Percentiles rank a stretch among this genome's conserved stretches.
Evolutionary conservation across 331 rosid species (phyloP).

Genomic region (Quercus tomentella): DNA sequence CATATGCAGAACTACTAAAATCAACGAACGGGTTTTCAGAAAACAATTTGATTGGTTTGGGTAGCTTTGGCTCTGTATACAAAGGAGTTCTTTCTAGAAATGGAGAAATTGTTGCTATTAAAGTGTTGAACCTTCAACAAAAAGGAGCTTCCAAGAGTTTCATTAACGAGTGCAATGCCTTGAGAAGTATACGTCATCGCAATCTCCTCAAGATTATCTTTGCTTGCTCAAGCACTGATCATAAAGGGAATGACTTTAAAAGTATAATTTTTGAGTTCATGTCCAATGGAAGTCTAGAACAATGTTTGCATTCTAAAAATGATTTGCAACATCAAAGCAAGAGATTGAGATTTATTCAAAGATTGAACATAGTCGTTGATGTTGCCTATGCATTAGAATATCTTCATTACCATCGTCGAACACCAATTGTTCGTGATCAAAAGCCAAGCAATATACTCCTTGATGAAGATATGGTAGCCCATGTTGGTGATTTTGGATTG

Average conservation of each 20-base stretch:
- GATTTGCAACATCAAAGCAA: not conserved
- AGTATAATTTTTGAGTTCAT: slow-evolving; percentile 27
- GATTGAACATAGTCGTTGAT: slow-evolving; percentile 19
- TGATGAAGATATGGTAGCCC: slow-evolving; percentile 16
- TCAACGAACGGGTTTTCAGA: not conserved
- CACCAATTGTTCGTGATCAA: slow-evolving; percentile 26
- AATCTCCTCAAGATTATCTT: slow-evolving; percentile 25
- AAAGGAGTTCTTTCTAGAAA: not conserved
- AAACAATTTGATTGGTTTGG: not conserved
- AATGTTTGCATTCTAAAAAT: not conserved
- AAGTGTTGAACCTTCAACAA: slow-evolving; percentile 13
- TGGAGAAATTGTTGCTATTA: not conserved
- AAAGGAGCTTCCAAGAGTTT: slow-evolving; percentile 21
- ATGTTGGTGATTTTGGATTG: slow-evolving; percentile 30
- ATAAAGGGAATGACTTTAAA: slow-evolving; percentile 24
- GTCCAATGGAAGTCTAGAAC: slow-evolving; percentile 32
- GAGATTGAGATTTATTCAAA: not conserved
- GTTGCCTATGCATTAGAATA: slow-evolving; percentile 32
- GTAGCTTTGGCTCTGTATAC: slow-evolving; percentile 15
- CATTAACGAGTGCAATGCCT: slow-evolving; percentile 16
- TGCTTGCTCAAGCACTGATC: slow-evolving; percentile 25
- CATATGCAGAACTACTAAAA: not conserved
- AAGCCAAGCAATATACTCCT: slow-evolving; percentile 42
- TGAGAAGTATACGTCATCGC: slow-evolving; percentile 2
- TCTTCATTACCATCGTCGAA: slow-evolving; percentile 23